Conservation (phyloP, 2,329 filamentous ascomycete species). For the Phialophora verrucosa region DNA sequence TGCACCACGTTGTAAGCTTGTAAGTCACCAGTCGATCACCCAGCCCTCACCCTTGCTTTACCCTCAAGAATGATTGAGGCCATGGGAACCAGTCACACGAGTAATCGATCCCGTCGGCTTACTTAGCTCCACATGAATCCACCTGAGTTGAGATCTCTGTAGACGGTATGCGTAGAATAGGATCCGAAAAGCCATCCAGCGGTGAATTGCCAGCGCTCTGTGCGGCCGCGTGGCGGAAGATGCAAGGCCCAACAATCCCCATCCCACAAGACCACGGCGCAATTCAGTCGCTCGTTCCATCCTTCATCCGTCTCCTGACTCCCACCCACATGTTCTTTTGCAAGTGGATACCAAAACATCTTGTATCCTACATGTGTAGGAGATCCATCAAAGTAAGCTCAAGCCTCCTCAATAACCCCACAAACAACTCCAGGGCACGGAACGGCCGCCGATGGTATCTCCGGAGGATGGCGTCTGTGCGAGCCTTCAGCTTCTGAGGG, state of each 20-base stretch:
- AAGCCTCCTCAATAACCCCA: conserved; percentile 43
- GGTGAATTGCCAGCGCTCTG: background rate
- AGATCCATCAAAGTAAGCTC: conserved; percentile 24
- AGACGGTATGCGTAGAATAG: background rate
- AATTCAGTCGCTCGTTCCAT: background rate
- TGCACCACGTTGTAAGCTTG: background rate
- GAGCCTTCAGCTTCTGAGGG: background rate
- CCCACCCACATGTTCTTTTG: conserved; percentile 28
- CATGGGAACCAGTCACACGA: background rate
- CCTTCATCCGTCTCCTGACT: background rate
- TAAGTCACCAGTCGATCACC: background rate
- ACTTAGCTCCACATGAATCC: background rate
- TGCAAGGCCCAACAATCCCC: background rate
- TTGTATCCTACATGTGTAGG: conserved; percentile 8
- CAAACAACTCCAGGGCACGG: conserved; percentile 53
- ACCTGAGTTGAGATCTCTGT: background rate
- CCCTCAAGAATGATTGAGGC: background rate
- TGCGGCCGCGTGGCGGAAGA: background rate
- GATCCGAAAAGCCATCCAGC: background rate
- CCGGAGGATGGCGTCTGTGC: conserved; percentile 45
- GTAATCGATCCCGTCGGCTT: background rate
- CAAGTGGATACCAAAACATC: conserved; percentile 22
- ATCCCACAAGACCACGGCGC: background rate
- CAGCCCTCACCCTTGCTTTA: background rate
- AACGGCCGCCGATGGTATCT: conserved; percentile 47